Evolutionary conservation across 2,329 filamentous ascomycete genomes (phyloP).

Genomic region (Colletotrichum lupini): DNA sequence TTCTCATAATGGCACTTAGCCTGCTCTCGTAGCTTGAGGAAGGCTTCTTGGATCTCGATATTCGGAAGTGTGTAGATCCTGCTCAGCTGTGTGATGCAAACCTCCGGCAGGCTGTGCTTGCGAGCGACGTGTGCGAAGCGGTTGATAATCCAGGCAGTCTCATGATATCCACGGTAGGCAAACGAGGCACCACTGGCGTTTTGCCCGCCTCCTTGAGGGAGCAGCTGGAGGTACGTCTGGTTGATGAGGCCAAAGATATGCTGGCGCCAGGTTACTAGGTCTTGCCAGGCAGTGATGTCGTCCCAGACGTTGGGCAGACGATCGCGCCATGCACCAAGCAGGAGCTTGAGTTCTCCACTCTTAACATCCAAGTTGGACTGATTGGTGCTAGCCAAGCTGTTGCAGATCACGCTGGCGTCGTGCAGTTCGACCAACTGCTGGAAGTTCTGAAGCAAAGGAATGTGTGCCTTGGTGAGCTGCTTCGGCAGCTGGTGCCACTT

Average conservation of each 20-base stretch:
- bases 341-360: conserved; percentile 92
- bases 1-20: conserved; percentile 99
- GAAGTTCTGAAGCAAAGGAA: conserved; percentile 95
- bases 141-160: conserved; percentile 99
- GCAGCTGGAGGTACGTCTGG: conserved; percentile 85
- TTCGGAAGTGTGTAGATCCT: conserved; percentile 99
- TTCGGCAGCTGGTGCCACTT: conserved; percentile 99
- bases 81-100: conserved; percentile 96
- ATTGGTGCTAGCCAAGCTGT: conserved; percentile 87
- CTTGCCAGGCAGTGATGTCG: conserved; percentile 99
- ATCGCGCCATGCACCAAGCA: conserved; percentile 95
- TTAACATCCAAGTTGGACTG: conserved; percentile 90
- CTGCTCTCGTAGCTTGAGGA: conserved; percentile 97
- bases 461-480: conserved; percentile 92
- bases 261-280: conserved; percentile 98
- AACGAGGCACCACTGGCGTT: conserved; percentile 92
- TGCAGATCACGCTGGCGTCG: conserved; percentile 96
- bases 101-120: conserved; percentile 95
- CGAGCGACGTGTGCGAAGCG: conserved; percentile 96
- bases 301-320: conserved; percentile 98
- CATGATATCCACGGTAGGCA: conserved; percentile 96
- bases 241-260: conserved; percentile 99
- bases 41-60: conserved; percentile 99
- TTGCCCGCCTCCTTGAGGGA: conserved; percentile 79
- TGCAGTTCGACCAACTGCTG: conserved; percentile 97